These are phyloP conservation scores for Perilla frutescens DNA, from an alignment of 257 asterid species.

Conservation along the genomic window DNA sequence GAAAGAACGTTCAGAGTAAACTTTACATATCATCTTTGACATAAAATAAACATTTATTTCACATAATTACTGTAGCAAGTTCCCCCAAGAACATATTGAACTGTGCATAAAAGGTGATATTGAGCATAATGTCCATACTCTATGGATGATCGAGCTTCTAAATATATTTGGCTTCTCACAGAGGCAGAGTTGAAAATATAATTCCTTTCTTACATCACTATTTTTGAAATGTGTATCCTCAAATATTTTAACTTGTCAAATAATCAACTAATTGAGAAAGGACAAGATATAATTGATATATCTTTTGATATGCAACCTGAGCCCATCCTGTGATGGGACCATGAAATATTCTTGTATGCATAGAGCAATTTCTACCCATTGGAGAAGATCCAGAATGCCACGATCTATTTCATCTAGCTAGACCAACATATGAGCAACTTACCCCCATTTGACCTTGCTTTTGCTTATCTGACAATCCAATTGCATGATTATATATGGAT, in stretches of 20 bases:
- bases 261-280: too few species aligned
- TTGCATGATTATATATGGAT: slow-evolving; percentile 90
- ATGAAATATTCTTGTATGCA: not conserved
- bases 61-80: slow-evolving; percentile 1
- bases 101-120: slow-evolving; percentile 13
- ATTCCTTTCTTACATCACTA: not conserved
- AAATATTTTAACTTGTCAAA: not conserved
- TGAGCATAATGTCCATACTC: not conserved
- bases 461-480: slow-evolving; percentile 78
- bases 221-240: not conserved
- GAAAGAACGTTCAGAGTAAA: slow-evolving; percentile 4
- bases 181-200: not conserved
- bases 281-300: not conserved
- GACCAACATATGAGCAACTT: slow-evolving; percentile 42
- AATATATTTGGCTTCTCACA: not conserved
- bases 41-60: slow-evolving; percentile 17
- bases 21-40: not conserved
- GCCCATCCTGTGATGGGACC: not conserved
- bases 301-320: not conserved
- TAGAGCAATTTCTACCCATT: not conserved
- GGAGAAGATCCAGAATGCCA: not conserved
- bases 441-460: slow-evolving; percentile 99
- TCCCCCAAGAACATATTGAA: slow-evolving; percentile 6
- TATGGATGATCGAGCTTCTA: slow-evolving; percentile 8
- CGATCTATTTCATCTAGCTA: slow-evolving; percentile 1